Evolutionary conservation across 2,329 filamentous ascomycete genomes (phyloP).

Genomic region (Septoria linicola): DNA sequence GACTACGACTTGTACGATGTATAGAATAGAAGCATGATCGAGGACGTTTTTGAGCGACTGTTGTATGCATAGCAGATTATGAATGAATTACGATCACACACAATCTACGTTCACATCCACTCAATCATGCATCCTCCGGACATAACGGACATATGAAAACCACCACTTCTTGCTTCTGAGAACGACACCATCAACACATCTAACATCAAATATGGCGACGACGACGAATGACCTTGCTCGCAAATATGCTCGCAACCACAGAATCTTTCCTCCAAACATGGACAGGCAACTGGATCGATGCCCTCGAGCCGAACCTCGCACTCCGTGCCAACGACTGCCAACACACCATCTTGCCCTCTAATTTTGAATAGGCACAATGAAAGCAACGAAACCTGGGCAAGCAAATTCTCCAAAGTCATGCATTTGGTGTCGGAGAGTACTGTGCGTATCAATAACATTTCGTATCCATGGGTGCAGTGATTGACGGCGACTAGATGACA

Average conservation of each 20-base stretch:
- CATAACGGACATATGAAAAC: no score
- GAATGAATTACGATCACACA: not conserved
- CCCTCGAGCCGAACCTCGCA: slow-evolving; percentile 9
- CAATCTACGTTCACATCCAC: no score
- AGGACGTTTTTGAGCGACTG: no score
- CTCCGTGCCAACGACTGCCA: slow-evolving; percentile 21
- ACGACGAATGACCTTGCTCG: no score
- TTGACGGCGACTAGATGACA: slow-evolving; percentile 22
- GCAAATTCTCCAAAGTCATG: slow-evolving; percentile 20
- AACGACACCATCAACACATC: no score
- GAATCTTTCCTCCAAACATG: slow-evolving; percentile 26
- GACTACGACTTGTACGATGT: no score
- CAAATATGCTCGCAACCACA: slow-evolving; percentile 23
- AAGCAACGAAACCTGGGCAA: slow-evolving; percentile 21
- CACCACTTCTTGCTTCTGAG: no score
- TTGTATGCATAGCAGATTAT: not conserved
- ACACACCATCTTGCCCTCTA: slow-evolving; percentile 22
- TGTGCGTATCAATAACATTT: slow-evolving; percentile 5
- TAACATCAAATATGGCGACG: no score
- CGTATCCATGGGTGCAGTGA: not conserved
- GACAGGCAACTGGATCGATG: slow-evolving; percentile 23
- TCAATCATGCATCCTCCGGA: no score
- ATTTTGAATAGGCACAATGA: not conserved
- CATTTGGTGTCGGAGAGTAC: slow-evolving; percentile 18
- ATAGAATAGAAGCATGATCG: no score